Evolutionary conservation across 176 grass and related monocot genomes (phyloP), one percentile per base, ranked within the genome.

Genomic region (Oryza brachyantha): DNA sequence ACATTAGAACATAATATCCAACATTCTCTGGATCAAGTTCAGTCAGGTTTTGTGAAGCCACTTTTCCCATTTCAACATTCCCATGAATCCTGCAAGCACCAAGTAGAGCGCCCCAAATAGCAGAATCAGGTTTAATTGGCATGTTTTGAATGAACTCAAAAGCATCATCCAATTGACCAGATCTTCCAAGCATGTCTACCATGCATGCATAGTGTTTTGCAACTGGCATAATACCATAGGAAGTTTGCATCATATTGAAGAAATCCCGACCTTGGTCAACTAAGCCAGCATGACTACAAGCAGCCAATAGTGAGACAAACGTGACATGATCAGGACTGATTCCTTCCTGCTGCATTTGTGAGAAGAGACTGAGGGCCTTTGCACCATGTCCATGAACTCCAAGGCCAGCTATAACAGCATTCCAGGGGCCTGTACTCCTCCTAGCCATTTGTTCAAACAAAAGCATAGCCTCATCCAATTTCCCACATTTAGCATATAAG

Each of bases 401-500:
- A 69, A 85, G 83, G 24, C 79, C 85, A 70, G 85, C 65, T 73
- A 93, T 93, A 46, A 93, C 70, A 55, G 85, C 91, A 81, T 93
- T 93, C 91, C 88, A 93, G 11, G 88, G 79, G 61, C 83, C 88
- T 22, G 85, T 78, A 31, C 24, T 69, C 71, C 68, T 90, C 81
- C 62, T 80, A 62, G 79, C 75, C 64, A 88, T 81, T 35, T 84
- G 54, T 16, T 93, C 75, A 70, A 93, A 93, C 67, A 93, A 71
- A 77, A 80, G 8, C 71, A 78, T 86, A 5, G 91, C 91, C 7
- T 93, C 88, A 2, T 29, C 19, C 36, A 88, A 34, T 61, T 87
- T 93, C 54, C 91, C 91, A 59, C 91, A 90, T 77, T 93, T 93
- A 57, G 91, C 91, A 74, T 93, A 93, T 76, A 91, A 78, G 79